Evolutionary conservation across 371 early-diverging fungal species (phyloP), one percentile per base, ranked within the genome.

Genomic region (Rhizopus sp.): DNA sequence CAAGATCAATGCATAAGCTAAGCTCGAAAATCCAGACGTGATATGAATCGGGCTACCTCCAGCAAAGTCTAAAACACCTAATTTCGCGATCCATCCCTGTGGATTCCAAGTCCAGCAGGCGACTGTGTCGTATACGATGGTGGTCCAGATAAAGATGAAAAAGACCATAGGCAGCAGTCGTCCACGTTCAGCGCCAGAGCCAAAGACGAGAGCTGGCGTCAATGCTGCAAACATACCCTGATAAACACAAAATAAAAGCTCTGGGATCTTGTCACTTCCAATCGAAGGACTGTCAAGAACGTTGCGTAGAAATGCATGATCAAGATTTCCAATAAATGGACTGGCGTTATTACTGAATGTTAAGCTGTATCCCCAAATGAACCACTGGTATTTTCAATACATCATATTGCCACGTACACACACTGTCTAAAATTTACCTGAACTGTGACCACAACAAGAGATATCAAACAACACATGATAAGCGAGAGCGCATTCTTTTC

Each of bases 21-120:
- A 80, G 49, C 92, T 95, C 38, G 93, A 89, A 62, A 89, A 88
- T 8, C 97, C 97, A 56, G 92, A 90, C 15, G 90, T 73, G 33
- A 95, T 91, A 64, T 97, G 95, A 45, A 97, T 96, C 15, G 95
- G 94, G 9, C 91, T 92, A 50, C 66, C 66, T n/a, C 95, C 95
- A 34, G 95, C 95, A 52, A 86, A 94, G 72, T 94, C 95, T 34
- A 90, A 69, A 37, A 73, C 84, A 23, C 94, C 94, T 60, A 94
- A 63, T 48, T 82, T 82, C 50, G 66, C 70, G 55, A 86, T 70
- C 94, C 94, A 96, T 3, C 96, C 95, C 39, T 85, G 86, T n/a
- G 78, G 71, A 13, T 80, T 81, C 96, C 96, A 96, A n/a, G 92
- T 89, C 95, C 95, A 95, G 79, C 88, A 93, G 32, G 95, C 95